Evolutionary conservation across 169 alveolate species (phyloP).

Genomic region (Theileria sp.): DNA sequence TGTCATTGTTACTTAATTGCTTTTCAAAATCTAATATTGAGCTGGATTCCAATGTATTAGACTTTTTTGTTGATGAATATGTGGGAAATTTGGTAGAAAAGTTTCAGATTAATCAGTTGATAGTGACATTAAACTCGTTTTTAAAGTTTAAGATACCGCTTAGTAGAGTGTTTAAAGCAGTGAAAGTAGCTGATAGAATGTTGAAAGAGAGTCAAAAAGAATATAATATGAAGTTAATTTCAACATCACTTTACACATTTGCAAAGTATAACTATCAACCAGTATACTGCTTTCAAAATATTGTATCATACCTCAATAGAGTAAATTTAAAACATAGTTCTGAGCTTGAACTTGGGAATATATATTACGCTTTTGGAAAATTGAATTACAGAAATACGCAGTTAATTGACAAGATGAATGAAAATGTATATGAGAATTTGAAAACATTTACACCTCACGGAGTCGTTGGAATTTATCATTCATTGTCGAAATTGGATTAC

Average conservation of each 20-base stretch:
- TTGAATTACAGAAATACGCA: constrained; percentile 28
- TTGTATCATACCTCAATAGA: neutral
- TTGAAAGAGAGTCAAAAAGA: constrained; percentile 4
- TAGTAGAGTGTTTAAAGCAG: constrained; percentile 6
- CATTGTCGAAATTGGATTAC: constrained; percentile 38
- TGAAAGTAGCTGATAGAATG: constrained; percentile 21
- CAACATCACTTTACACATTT: constrained; percentile 49
- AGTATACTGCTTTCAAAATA: neutral
- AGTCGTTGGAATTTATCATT: constrained; percentile 33
- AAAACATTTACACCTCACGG: constrained; percentile 50
- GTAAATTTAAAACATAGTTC: neutral
- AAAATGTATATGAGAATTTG: constrained; percentile 6
- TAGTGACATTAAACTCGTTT: constrained; percentile 33
- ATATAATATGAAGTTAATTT: constrained; percentile 41
- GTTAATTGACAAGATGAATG: constrained; percentile 22
- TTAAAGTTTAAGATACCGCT: constrained; percentile 31
- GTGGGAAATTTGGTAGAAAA: constrained; percentile 15
- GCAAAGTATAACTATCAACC: constrained; percentile 55
- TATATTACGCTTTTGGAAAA: constrained; percentile 54
- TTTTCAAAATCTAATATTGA: constrained; percentile 39
- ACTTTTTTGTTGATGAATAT: constrained; percentile 32
- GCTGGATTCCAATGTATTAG: constrained; percentile 22
- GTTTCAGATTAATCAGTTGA: constrained; percentile 47
- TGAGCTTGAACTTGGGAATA: constrained; percentile 50
- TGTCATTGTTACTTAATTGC: constrained; percentile 43